Conservation (phyloP, 73 alveolate species). For the Tetrahymena elliotti region DNA sequence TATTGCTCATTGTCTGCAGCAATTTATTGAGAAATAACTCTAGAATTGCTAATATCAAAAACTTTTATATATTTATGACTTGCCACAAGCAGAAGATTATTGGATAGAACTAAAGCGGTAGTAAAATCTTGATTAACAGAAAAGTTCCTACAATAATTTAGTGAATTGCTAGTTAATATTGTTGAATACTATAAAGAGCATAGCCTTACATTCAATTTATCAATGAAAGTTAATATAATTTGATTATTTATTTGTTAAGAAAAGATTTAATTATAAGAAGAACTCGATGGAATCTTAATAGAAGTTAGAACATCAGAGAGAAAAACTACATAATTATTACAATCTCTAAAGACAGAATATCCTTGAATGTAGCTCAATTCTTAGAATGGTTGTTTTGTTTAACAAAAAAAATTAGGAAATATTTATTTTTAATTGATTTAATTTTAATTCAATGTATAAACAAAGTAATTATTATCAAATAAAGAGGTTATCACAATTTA, state of each 20-base stretch:
- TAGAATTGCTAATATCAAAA: not conserved
- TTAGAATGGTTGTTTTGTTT: too few relatives aligned
- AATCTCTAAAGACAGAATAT: not conserved
- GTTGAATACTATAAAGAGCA: not conserved
- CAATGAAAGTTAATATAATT: not conserved
- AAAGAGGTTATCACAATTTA: not conserved
- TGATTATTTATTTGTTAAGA: too few relatives aligned
- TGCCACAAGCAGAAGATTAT: not conserved
- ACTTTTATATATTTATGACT: not conserved
- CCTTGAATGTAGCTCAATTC: not conserved
- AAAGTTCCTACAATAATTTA: not conserved
- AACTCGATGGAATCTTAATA: not conserved
- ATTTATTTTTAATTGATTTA: too few relatives aligned
- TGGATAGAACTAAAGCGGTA: not conserved
- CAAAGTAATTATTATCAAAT: not conserved
- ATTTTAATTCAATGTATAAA: too few relatives aligned
- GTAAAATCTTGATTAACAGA: not conserved
- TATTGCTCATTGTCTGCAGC: not conserved
- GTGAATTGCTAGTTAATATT: not conserved
- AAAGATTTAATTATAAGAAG: not conserved
- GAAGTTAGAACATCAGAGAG: not conserved
- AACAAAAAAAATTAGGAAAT: not conserved
- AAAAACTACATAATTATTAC: not conserved
- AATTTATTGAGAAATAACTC: not conserved
- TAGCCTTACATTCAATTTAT: not conserved